Conservation (phyloP, 257 asterid species). For the Salvia rosmarinus region DNA sequence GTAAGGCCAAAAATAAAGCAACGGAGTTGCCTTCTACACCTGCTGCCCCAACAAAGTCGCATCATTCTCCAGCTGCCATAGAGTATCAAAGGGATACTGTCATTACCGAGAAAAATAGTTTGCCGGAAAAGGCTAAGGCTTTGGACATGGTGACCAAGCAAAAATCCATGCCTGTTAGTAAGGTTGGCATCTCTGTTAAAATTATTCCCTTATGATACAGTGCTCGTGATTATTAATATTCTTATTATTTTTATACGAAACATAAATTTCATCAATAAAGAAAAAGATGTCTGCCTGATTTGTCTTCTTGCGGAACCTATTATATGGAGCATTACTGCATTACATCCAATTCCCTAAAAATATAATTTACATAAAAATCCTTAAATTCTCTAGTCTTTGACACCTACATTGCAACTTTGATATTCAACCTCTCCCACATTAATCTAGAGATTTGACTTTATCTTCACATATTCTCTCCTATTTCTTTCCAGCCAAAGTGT, state of each 20-base stretch:
- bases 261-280: background rate
- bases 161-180: constrained; percentile 48
- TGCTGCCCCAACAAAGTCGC: constrained; percentile 22
- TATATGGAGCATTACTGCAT: background rate
- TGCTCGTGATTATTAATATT: background rate
- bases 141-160: constrained; percentile 34
- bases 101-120: constrained; percentile 24
- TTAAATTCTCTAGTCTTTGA: background rate
- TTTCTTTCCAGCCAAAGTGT: background rate
- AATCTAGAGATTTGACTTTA: background rate
- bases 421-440: background rate
- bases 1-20: constrained; percentile 29
- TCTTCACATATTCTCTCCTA: background rate
- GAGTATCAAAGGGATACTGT: constrained; percentile 35
- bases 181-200: constrained; percentile 32
- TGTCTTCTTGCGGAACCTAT: background rate
- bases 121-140: constrained; percentile 32
- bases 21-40: constrained; percentile 9
- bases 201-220: background rate
- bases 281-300: background rate
- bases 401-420: background rate
- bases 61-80: constrained; percentile 14
- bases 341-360: background rate
- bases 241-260: no score
- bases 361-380: background rate